Evolutionary conservation across 495 filamentous ascomycete species (phyloP).

Genomic region (Lasiosphaeria miniovina): DNA sequence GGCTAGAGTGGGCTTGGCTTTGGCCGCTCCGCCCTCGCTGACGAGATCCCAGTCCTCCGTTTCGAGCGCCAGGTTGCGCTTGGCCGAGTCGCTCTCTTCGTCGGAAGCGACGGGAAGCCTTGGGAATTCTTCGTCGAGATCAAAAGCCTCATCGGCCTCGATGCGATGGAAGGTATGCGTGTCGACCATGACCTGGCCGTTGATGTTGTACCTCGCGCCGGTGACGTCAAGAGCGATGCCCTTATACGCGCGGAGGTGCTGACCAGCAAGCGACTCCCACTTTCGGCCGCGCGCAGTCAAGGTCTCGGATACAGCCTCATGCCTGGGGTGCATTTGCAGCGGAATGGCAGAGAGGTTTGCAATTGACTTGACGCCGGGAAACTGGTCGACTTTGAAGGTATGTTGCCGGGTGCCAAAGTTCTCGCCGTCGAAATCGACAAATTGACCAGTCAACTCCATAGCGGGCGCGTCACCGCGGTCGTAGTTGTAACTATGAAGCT

Average conservation of each 20-base stretch:
- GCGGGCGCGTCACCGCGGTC: constrained; percentile 11
- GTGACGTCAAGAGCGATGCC: constrained; percentile 35
- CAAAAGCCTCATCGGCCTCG: constrained; percentile 12
- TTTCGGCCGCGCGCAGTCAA: constrained; percentile 40
- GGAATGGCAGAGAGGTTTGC: constrained; percentile 48
- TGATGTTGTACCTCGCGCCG: constrained; percentile 26
- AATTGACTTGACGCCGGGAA: constrained; percentile 50
- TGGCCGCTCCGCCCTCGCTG: background rate
- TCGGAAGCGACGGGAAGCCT: background rate
- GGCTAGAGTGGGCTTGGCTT: background rate
- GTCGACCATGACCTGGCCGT: constrained; percentile 19
- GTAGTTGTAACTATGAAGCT: constrained; percentile 13
- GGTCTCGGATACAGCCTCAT: constrained; percentile 28
- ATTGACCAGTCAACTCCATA: constrained; percentile 22
- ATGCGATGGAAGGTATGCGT: constrained; percentile 15
- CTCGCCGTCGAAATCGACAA: constrained; percentile 54
- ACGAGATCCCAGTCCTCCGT: constrained; percentile 13
- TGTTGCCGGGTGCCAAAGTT: constrained; percentile 44
- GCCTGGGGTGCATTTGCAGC: constrained; percentile 45
- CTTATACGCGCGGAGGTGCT: constrained; percentile 28
- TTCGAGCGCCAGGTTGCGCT: constrained; percentile 6
- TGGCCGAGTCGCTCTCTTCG: background rate
- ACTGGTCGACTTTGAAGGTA: constrained; percentile 38
- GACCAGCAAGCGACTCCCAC: constrained; percentile 43
- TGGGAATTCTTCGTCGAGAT: constrained; percentile 3